Base-by-base conservation (phyloP, 1,139 yeast genomes). In the Lodderomyces margitis region DNA sequence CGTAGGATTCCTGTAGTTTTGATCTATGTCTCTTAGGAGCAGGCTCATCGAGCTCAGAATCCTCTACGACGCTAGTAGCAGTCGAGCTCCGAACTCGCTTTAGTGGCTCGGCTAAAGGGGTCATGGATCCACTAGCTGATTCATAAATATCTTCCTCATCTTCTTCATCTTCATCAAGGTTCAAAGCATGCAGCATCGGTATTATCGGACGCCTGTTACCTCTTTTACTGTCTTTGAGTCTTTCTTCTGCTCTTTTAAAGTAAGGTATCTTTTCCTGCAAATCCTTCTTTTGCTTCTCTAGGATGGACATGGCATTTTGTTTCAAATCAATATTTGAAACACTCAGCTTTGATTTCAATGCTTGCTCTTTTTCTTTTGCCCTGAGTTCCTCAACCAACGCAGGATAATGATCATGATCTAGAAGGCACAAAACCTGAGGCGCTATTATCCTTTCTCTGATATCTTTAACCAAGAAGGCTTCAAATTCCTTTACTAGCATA, bases 151-250 rank as follows among this genome's bases (percentile, higher is more conserved):
- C 77, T 9, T 37, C 35, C 4, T 31, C 38, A 25, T 34, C 46
- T 2, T 75, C 76, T 2, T 75, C 82, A 4, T 42, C 45, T 9
- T 37, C 61, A 42, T 72, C 77, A 46, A 66, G 78, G 52, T 86
- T 83, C 48, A 86, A 73, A 1, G 83, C 79, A 62, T 86, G 92
- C 42, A 82, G 83, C 81, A 85, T 74, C 1, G 94, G 95, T 36
- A 82, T 61, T 39, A 70, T 52, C 4, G 40, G 34, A 48, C 58
- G 61, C 55, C 59, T 57, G 36, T 39, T 49, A 39, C 48, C 52
- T 46, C 45, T 52, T 42, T 39, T 38, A 21, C 17, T 25, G 3
- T n/a, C 24, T 12, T 45, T 43, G 45, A 43, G 40, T 50, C 44
- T 46, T n/a, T 54, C 62, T 20, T 50, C 53, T 39, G 73, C 71